Conservation (phyloP, 1,284 basidiomycete species). For the Cryptococcus sp. region DNA sequence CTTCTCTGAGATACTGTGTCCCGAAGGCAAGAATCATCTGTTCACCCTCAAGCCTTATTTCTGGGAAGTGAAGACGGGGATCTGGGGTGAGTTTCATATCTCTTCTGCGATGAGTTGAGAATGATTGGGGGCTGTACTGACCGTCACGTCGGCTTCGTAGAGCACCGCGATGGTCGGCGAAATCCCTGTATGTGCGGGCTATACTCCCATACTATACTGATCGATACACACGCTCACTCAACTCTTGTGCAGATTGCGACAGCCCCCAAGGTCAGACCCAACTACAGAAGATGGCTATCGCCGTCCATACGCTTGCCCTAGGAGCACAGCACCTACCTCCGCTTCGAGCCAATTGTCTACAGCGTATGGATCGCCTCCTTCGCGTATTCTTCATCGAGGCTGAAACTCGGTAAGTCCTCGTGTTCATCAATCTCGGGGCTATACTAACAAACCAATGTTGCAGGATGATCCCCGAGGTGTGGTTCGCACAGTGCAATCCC, state of each 20-base stretch:
- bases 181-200: constrained; percentile 34
- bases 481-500: constrained; percentile 36
- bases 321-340: constrained; percentile 18
- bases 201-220: too few relatives aligned
- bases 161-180: constrained; percentile 36
- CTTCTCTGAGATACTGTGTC: constrained; percentile 23
- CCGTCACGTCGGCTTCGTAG: constrained; percentile 11
- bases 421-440: neutral
- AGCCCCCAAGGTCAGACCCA: constrained; percentile 35
- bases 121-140: constrained; percentile 5
- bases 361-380: constrained; percentile 24
- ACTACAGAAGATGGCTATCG: constrained; percentile 23
- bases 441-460: neutral
- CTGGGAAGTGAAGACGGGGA: constrained; percentile 30
- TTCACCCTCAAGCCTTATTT: constrained; percentile 40
- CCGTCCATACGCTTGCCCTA: constrained; percentile 28
- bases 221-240: neutral
- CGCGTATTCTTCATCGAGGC: constrained; percentile 40
- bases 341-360: constrained; percentile 4
- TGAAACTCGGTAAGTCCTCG: constrained; percentile 23
- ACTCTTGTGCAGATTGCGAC: constrained; percentile 24
- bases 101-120: neutral
- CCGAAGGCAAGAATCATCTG: constrained; percentile 33
- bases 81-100: constrained; percentile 30
- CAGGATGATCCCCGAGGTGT: constrained; percentile 38